Evolutionary conservation across 2,329 filamentous ascomycete genomes (phyloP).

Genomic region (Fusarium gaditjirri): DNA sequence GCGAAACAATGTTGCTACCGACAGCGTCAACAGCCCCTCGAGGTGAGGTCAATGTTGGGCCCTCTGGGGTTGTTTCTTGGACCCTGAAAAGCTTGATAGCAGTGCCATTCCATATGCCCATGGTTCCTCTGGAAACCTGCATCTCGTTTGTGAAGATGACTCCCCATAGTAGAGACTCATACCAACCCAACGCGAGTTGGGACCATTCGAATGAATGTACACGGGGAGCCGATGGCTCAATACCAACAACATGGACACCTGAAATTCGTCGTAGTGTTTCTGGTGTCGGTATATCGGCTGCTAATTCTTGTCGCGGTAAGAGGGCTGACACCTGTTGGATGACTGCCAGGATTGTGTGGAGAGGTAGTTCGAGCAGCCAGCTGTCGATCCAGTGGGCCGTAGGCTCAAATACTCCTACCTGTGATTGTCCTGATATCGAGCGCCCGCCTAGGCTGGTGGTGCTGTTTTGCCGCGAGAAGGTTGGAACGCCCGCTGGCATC

Average conservation of each 20-base stretch:
- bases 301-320: slow-evolving; percentile 63
- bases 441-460: slow-evolving; percentile 80
- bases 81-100: slow-evolving; percentile 88
- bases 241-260: slow-evolving; percentile 71
- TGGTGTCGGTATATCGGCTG: slow-evolving; percentile 55
- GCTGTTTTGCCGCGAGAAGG: slow-evolving; percentile 91
- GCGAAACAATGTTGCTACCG: slow-evolving; percentile 86
- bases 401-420: slow-evolving; percentile 76
- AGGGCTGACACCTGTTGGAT: slow-evolving; percentile 73
- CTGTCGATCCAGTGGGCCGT: slow-evolving; percentile 88
- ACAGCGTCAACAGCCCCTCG: slow-evolving; percentile 93
- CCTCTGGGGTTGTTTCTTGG: slow-evolving; percentile 82
- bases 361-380: slow-evolving; percentile 90
- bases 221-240: slow-evolving; percentile 79
- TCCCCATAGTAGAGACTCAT: slow-evolving; percentile 93
- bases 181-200: slow-evolving; percentile 89
- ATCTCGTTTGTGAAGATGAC: slow-evolving; percentile 93
- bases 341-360: slow-evolving; percentile 85
- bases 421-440: slow-evolving; percentile 66
- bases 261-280: slow-evolving; percentile 66
- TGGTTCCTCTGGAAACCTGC: slow-evolving; percentile 84
- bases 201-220: slow-evolving; percentile 97
- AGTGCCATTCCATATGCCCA: slow-evolving; percentile 95
- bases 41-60: slow-evolving; percentile 84
- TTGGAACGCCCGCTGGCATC: slow-evolving; percentile 84